Evolutionary conservation across 2,329 filamentous ascomycete genomes (phyloP), one percentile per base, ranked within the genome.

Genomic region (Calonectria naviculata): DNA sequence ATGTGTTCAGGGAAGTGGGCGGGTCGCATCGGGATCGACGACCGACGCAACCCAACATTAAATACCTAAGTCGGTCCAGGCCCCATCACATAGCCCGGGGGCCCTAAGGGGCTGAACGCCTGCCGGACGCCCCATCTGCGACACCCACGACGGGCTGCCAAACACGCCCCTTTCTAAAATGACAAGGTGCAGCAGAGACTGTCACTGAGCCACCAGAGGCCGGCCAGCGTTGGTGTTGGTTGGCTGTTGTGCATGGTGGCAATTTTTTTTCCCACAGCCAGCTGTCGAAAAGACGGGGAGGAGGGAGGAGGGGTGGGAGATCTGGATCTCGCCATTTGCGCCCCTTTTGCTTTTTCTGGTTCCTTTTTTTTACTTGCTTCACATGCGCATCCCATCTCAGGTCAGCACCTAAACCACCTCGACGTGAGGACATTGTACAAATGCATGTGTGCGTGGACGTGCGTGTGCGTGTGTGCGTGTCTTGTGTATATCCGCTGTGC

Each of bases 1-100:
- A 41, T 41, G 56, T 41, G 56, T 61, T 42, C 52, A 56, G 52
- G 52, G 52, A 56, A 36, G 52, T 56, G 31, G 17, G 52, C 52
- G 52, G 56, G 56, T 41, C 38, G 24, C 56, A 61, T 61, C 56
- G 56, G 56, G 56, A 61, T 61, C 56, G 56, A 61, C 56, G 56
- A 61, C 56, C 56, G 38, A 61, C 56, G 36, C 56, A 61, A 61
- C 56, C 34, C 56, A 61, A 61, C 15, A 66, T 26, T 54, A 54
- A 46, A 52, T 42, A 66, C 36, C 49, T 42, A 58, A 66, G 38
- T 8, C 38, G 42, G 52, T 38, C 52, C 52, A 67, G 63, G 52
- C 64, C 62, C 62, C 61, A 42, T 61, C 58, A 21, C 17, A 26
- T 17, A 19, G 26, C 26, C 28, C 46, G 24, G 52, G 31, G 31